phyloP scores from a whole-genome alignment of 2,329 filamentous ascomycete species.

The Aureobasidium subglaciale region DNA sequence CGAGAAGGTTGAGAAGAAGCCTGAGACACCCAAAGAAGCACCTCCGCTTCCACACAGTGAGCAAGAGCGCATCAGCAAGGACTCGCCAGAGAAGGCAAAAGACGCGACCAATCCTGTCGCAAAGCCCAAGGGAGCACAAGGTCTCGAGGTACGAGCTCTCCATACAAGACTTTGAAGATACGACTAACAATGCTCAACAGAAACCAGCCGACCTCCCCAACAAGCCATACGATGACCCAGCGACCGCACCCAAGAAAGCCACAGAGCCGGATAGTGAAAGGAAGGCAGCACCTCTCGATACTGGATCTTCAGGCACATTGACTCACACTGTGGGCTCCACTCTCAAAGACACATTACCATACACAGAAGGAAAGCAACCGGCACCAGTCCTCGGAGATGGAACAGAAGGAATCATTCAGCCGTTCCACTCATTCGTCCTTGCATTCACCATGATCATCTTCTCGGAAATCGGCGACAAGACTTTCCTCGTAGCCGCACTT shows the following conservation, averaged over 20 bases:
- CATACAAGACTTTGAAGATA: too few relatives aligned
- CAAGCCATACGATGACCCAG: constrained; percentile 66
- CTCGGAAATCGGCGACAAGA: constrained; percentile 97
- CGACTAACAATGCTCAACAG: constrained; percentile 37
- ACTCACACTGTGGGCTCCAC: constrained; percentile 7
- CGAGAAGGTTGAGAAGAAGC: constrained; percentile 68
- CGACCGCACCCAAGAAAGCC: constrained; percentile 51
- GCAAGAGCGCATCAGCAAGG: constrained; percentile 53
- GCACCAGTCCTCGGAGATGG: constrained; percentile 37
- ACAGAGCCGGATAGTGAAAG: constrained; percentile 22
- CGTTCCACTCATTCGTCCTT: constrained; percentile 80
- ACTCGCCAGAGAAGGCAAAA: constrained; percentile 21
- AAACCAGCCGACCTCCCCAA: constrained; percentile 77
- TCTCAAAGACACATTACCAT: constrained; percentile 32
- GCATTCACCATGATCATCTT: constrained; percentile 97
- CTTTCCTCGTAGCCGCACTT: constrained; percentile 89
- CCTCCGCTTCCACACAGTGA: constrained; percentile 77
- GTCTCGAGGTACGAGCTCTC: constrained; percentile 49
- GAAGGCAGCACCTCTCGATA: not conserved
- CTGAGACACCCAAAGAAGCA: constrained; percentile 76
- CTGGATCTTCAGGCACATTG: not conserved
- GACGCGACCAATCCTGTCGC: constrained; percentile 28
- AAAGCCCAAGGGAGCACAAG: constrained; percentile 29
- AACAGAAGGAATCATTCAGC: constrained; percentile 60
- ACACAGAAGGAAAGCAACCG: constrained; percentile 30